Percentiles rank a stretch among this genome's conserved stretches.
phyloP scores from a whole-genome alignment of 257 asterid species.

The Solanum habrochaites region DNA sequence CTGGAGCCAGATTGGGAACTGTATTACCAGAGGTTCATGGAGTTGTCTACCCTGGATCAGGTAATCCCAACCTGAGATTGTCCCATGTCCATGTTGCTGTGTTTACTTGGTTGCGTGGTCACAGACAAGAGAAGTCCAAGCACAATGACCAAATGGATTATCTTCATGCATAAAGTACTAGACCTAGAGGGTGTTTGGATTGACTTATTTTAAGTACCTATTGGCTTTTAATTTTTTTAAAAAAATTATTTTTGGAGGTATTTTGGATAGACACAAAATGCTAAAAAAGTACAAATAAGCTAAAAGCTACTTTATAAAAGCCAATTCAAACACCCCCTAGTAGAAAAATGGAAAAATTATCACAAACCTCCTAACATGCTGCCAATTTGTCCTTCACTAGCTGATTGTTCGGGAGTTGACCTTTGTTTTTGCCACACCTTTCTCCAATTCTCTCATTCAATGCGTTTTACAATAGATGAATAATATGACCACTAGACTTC shows the following conservation, averaged over 20 bases:
- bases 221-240: too few species aligned
- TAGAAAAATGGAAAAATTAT: neutral
- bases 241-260: neutral
- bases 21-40: conserved; percentile 88
- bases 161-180: neutral
- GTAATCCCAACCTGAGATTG: conserved; percentile 10
- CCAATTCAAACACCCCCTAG: neutral
- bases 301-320: too few species aligned
- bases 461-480: neutral
- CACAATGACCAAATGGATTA: neutral
- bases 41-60: conserved; percentile 81
- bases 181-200: neutral
- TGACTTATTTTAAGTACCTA: neutral
- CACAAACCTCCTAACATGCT: neutral
- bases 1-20: conserved; percentile 98
- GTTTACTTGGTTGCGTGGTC: neutral
- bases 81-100: neutral
- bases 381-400: neutral
- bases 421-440: neutral
- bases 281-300: neutral
- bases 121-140: neutral
- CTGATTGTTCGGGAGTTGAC: neutral
- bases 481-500: neutral
- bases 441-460: neutral
- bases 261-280: neutral